Evolutionary conservation across 495 filamentous ascomycete species (phyloP), one percentile per base, ranked within the genome.

Genomic region (Podospora pseudopauciseta): DNA sequence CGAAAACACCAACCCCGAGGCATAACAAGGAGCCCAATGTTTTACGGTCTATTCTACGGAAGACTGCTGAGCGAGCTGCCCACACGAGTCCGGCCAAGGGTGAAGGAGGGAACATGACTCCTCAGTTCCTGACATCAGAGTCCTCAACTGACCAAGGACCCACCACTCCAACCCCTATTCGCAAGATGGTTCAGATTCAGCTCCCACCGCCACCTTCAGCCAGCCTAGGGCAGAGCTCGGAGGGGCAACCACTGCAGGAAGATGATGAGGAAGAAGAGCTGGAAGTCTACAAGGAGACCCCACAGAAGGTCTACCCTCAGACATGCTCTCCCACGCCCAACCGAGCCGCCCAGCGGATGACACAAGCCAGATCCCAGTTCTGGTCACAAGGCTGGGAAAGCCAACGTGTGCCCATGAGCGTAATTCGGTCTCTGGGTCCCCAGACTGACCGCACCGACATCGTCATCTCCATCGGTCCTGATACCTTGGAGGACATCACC

Each of bases 361-460:
- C 67, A 5, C 72, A 74, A 63, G 74, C 60, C 23, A 28, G 69
- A 1, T 76, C 75, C 20, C 77, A 78, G 32, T 71, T 74, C 30
- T 79, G 76, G 55, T 82, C 75, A 63, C 83, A 84, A 65, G 75
- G 72, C 23, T 65, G 81, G 20, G 82, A 85, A 66, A 84, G 82
- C 67, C 84, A 86, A 66, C 80, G 84, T 13, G 70, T 86, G 18
- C 76, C 81, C 7, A 69, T 84, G 9, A 78, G 82, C 18, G 71
- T 77, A 1, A 76, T 85, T 9, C 75, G 73, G 27, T 71, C 76
- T 55, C 75, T 86, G 60, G 81, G 82, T 0, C 80, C 82, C 2
- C 78, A 80, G 63, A 84, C 81, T 6, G 71, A 74, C 1, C 74
- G 76, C 11, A 82, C 83, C 2, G 84, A 86, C 66, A 77, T 84